phyloP scores from a whole-genome alignment of 495 filamentous ascomycete genomes.

The Jackrogersella minutella region DNA sequence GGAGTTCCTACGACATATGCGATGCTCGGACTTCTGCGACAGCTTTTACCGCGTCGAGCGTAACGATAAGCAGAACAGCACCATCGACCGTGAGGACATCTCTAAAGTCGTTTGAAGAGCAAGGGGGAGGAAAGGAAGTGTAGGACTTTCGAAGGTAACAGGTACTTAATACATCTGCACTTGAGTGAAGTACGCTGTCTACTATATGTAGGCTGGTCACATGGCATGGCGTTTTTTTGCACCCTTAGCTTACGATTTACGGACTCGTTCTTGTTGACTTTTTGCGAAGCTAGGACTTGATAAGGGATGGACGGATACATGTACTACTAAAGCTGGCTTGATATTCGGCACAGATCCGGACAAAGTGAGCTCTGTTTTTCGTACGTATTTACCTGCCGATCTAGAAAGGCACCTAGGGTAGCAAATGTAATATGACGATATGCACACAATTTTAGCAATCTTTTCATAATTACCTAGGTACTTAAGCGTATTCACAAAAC shows the following conservation, averaged over 20 bases:
- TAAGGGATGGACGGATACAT: constrained; percentile 2
- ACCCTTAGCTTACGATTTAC: background rate
- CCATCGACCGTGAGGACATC: constrained; percentile 77
- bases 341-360: background rate
- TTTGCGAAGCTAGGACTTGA: background rate
- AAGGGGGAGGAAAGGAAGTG: background rate
- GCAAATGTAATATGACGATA: background rate
- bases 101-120: constrained; percentile 55
- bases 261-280: background rate
- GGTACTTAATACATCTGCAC: background rate
- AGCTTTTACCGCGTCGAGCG: constrained; percentile 86
- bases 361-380: background rate
- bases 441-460: background rate
- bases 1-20: constrained; percentile 92
- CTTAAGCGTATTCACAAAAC: no score
- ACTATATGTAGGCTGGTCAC: background rate
- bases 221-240: constrained; percentile 10
- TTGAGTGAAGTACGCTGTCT: background rate
- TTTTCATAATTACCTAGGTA: no score
- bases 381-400: background rate
- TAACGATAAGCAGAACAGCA: constrained; percentile 85
- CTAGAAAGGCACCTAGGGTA: no score
- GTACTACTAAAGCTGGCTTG: background rate
- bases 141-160: background rate
- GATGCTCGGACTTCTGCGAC: constrained; percentile 92